Evolutionary conservation across 768 basidiomycete genomes (phyloP).

Genomic region (Mycena albidolilacea): DNA sequence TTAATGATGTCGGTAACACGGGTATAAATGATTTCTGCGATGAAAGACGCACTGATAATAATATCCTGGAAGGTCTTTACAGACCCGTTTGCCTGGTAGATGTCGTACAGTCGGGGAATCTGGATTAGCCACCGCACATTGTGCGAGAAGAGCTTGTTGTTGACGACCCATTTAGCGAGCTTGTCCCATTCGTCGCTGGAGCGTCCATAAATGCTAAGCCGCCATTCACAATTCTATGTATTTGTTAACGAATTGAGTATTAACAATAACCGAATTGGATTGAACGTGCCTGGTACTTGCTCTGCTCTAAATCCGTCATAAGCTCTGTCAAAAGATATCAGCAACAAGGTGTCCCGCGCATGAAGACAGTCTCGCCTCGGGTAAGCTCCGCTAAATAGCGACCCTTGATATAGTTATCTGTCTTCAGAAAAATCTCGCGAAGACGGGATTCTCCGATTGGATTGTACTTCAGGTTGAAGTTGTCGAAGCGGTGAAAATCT

Average conservation of each 20-base stretch:
- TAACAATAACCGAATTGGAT: neutral
- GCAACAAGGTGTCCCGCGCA: neutral
- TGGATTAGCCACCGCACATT: slow-evolving; percentile 99
- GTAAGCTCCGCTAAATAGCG: slow-evolving; percentile 96
- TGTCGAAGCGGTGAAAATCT: slow-evolving; percentile 98
- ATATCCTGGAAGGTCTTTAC: slow-evolving; percentile 93
- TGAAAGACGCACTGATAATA: slow-evolving; percentile 77
- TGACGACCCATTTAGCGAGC: slow-evolving; percentile 95
- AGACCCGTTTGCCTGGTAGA: slow-evolving; percentile 92
- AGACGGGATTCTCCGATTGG: slow-evolving; percentile 96
- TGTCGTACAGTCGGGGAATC: slow-evolving; percentile 93
- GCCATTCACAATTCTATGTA: slow-evolving; percentile 93
- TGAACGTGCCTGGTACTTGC: slow-evolving; percentile 90
- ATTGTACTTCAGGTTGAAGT: slow-evolving; percentile 98
- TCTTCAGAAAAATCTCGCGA: slow-evolving; percentile 98
- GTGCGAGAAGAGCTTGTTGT: slow-evolving; percentile 94
- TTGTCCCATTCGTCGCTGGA: slow-evolving; percentile 95
- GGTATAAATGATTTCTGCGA: neutral
- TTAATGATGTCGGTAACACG: neutral
- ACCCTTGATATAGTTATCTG: slow-evolving; percentile 94
- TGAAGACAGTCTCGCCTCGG: slow-evolving; percentile 67
- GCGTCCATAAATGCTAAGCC: slow-evolving; percentile 95
- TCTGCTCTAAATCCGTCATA: slow-evolving; percentile 97
- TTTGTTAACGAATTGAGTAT: neutral
- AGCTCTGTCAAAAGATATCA: slow-evolving; percentile 71